These are phyloP conservation scores for Rauvolfia tetraphylla DNA, from an alignment of 257 asterid genomes.

Conservation along the genomic window DNA sequence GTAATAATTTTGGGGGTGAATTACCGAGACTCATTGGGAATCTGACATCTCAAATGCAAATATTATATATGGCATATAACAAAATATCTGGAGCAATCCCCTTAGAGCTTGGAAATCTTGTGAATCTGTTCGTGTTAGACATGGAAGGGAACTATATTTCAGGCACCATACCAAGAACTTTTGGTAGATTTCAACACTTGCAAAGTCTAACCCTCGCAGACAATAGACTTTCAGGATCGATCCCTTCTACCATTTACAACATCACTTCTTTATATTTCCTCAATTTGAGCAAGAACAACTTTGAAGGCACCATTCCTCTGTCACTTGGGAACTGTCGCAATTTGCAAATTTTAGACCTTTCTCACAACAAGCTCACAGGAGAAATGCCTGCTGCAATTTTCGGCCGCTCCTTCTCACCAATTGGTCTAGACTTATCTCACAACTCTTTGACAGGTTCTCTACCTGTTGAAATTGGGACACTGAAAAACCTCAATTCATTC, in stretches of 20 bases:
- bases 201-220: not conserved
- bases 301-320: constrained; percentile 22
- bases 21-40: constrained; percentile 31
- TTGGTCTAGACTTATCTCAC: constrained; percentile 18
- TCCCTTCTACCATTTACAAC: constrained; percentile 10
- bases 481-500: constrained; percentile 15
- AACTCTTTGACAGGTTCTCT: constrained; percentile 23
- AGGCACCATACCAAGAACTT: constrained; percentile 25
- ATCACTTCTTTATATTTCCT: constrained; percentile 15
- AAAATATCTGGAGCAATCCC: constrained; percentile 32
- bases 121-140: not conserved
- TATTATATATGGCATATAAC: constrained; percentile 7
- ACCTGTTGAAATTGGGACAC: constrained; percentile 20
- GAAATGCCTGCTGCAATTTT: constrained; percentile 9
- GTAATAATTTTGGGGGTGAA: constrained; percentile 23
- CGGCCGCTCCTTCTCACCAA: constrained; percentile 6
- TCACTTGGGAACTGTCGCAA: constrained; percentile 13
- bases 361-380: constrained; percentile 28
- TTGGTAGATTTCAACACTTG: constrained; percentile 22
- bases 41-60: constrained; percentile 20
- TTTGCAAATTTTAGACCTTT: constrained; percentile 19
- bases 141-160: constrained; percentile 13
- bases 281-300: constrained; percentile 11
- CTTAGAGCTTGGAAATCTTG: constrained; percentile 24
- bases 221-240: constrained; percentile 2